Base-by-base conservation (phyloP, 140 eudicot species). In the Senecio squalidus region DNA sequence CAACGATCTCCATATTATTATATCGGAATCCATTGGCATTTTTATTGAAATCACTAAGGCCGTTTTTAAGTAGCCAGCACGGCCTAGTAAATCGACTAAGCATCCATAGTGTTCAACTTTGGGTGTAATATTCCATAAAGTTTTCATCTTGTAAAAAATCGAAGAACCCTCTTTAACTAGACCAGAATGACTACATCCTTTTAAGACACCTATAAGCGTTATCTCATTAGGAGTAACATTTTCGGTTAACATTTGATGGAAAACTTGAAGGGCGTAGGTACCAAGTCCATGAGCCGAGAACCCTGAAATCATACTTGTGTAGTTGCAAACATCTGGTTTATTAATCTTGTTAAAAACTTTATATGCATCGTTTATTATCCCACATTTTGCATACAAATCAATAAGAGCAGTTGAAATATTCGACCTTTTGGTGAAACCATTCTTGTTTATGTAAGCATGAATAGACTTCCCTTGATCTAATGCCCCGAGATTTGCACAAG, bases 311-410 rank as follows among this genome's bases (percentile, higher is more conserved):
- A 88, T 81, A 76, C 92, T 84, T 9, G 95, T 84, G 69, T 61
- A 84, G 54, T 84, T 84, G 34, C 75, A 82, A 38, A 79, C 74
- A 67, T 84, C 86, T 25, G 77, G 91, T 56, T 21, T 64, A 18
- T 63, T 23, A 27, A 84, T 72, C 33, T 1, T 64, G 60, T 65
- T 5, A 29, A 84, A 88, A 13, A 84, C 64, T 36, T 9, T 60
- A 41, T 52, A 62, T 18, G 92, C 95, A 74, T 47, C 13, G 28
- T 69, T 62, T 66, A 84, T 74, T 24, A 59, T 66, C 67, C 96
- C 96, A 67, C 95, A 88, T 76, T 88, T 88, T 25, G 94, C 73
- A 27, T 79, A 88, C 92, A 82, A 82, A 29, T 89, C 95, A 50
- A 84, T 79, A 36, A 84, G 88, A 27, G 92, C 81, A 11, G 97